Evolutionary conservation across 106 monocot genomes (phyloP).

Genomic region (Agapanthus africanus): DNA sequence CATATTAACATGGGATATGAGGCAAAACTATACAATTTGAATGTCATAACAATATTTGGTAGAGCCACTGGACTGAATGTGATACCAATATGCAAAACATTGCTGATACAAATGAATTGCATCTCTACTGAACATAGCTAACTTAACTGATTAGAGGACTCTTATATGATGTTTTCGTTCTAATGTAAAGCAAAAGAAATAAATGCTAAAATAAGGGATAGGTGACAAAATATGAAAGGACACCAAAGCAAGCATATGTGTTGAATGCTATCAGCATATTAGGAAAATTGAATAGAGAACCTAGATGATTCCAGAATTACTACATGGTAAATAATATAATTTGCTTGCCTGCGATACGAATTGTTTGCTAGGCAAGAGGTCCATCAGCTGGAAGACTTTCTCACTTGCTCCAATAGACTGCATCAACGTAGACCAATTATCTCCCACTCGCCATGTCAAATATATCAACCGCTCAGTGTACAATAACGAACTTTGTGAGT

Average conservation of each 20-base stretch:
- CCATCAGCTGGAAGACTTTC: slow-evolving; percentile 86
- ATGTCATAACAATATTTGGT: too few species aligned
- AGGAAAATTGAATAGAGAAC: not conserved
- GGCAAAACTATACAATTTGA: too few species aligned
- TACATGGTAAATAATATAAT: not conserved
- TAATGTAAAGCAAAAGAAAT: not conserved
- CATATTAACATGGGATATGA: too few species aligned
- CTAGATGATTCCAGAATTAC: not conserved
- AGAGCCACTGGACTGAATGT: too few species aligned
- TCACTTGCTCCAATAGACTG: slow-evolving; percentile 97
- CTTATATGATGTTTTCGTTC: not conserved
- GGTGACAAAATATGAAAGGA: not conserved
- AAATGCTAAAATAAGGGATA: not conserved
- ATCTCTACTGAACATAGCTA: not conserved
- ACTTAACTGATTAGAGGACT: not conserved
- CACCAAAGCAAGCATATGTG: not conserved
- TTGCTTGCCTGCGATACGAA: slow-evolving; percentile 46
- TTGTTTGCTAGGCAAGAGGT: slow-evolving; percentile 65
- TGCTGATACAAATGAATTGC: not conserved
- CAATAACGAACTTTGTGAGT: slow-evolving; percentile 83
- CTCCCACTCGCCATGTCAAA: slow-evolving; percentile 85
- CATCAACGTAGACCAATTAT: slow-evolving; percentile 91
- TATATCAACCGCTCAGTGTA: slow-evolving; percentile 93
- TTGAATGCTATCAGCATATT: not conserved
- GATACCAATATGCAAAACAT: too few species aligned